Evolutionary conservation across 495 filamentous ascomycete genomes (phyloP).

Genomic region (Corynascus novoguineensis): DNA sequence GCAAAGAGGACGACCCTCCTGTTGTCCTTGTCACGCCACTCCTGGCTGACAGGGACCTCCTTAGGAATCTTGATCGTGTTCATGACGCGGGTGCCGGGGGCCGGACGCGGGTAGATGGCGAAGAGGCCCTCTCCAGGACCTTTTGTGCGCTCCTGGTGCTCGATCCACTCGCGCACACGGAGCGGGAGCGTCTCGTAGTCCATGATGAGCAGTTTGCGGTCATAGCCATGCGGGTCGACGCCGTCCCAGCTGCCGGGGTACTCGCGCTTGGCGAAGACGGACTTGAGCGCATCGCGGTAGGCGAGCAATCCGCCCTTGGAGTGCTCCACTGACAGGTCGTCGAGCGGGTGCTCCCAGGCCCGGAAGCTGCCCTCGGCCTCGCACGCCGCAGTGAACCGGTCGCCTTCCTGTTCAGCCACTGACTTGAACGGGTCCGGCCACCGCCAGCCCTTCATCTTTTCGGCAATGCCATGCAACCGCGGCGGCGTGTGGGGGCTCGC

Average conservation of each 20-base stretch:
- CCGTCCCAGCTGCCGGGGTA: slow-evolving; percentile 38
- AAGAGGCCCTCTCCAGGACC: slow-evolving; percentile 25
- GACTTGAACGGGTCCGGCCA: slow-evolving; percentile 31
- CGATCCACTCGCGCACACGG: slow-evolving; percentile 34
- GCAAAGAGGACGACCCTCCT: slow-evolving; percentile 30
- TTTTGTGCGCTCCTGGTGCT: slow-evolving; percentile 29
- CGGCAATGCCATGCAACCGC: slow-evolving; percentile 23
- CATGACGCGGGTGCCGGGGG: slow-evolving; percentile 2
- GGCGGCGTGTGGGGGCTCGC: slow-evolving; percentile 13
- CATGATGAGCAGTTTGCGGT: slow-evolving; percentile 32
- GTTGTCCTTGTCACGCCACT: slow-evolving; percentile 21
- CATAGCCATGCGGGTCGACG: slow-evolving; percentile 35
- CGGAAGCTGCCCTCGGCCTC: slow-evolving; percentile 19
- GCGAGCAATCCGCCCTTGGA: slow-evolving; percentile 26
- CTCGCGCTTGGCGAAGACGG: slow-evolving; percentile 24
- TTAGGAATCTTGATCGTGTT: slow-evolving; percentile 18
- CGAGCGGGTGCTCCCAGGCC: slow-evolving; percentile 29
- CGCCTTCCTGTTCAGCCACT: background rate
- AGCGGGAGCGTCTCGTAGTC: slow-evolving; percentile 29
- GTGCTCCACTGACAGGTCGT: slow-evolving; percentile 27
- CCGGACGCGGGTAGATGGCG: slow-evolving; percentile 24
- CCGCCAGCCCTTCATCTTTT: slow-evolving; percentile 24
- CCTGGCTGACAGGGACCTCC: slow-evolving; percentile 13
- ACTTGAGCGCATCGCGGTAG: slow-evolving; percentile 29
- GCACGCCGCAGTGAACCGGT: slow-evolving; percentile 25